phyloP scores from a whole-genome alignment of 345 rosid species.

The Aethionema arabicum region DNA sequence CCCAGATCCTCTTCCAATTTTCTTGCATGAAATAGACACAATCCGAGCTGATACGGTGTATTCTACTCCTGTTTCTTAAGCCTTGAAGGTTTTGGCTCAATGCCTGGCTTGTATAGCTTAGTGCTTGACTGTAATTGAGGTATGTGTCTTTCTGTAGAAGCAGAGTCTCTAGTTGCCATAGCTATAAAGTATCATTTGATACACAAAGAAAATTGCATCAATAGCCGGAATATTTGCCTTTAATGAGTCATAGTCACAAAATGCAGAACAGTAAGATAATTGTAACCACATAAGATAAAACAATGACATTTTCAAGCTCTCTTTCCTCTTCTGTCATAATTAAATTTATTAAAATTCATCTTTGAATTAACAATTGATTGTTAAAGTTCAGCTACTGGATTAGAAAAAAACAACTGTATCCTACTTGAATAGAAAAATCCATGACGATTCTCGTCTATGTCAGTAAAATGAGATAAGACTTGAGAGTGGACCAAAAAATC shows the following conservation, averaged over 20 bases:
- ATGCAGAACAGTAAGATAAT: conserved; percentile 4
- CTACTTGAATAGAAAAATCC: conserved; percentile 20
- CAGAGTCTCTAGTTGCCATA: conserved; percentile 97
- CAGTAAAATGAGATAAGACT: conserved; percentile 20
- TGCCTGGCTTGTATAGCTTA: conserved; percentile 98
- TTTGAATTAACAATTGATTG: conserved; percentile 1
- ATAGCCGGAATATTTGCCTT: not conserved
- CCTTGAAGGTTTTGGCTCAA: conserved; percentile 97
- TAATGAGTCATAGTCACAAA: conserved; percentile 1
- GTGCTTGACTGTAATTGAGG: conserved; percentile 88
- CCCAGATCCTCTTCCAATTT: conserved; percentile 97
- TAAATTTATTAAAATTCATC: not conserved
- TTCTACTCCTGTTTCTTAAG: conserved; percentile 51
- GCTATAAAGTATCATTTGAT: conserved; percentile 46
- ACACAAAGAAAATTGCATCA: not conserved
- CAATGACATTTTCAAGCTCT: not conserved
- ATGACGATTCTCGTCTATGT: conserved; percentile 3
- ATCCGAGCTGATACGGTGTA: conserved; percentile 56
- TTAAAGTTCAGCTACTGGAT: conserved; percentile 3
- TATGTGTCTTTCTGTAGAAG: conserved; percentile 96
- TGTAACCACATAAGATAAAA: conserved; percentile 13
- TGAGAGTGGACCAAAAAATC: not conserved
- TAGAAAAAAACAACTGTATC: conserved; percentile 9
- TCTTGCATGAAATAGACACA: conserved; percentile 65
- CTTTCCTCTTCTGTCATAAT: not conserved